Evolutionary conservation across 1,139 yeast genomes (phyloP).

Genomic region (Taiozyma sp.): DNA sequence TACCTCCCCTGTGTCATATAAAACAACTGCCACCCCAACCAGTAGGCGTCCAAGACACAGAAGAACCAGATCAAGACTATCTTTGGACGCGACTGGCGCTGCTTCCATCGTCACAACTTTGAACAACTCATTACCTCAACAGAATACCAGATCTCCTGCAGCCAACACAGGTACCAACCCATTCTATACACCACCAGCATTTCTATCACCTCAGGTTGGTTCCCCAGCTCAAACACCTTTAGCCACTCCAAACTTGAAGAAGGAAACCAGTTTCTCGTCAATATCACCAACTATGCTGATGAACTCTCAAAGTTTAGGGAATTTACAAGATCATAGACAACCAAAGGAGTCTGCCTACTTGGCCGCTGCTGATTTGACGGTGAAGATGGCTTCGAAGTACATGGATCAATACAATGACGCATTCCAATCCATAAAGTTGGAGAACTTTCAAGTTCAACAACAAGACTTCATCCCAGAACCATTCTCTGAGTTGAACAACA

Average conservation of each 20-base stretch:
- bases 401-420: constrained; percentile 3
- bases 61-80: constrained; percentile 37
- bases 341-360: constrained; percentile 14
- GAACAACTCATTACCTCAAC: constrained; percentile 7
- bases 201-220: constrained; percentile 32
- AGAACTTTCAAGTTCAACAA: neutral
- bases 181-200: constrained; percentile 40
- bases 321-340: neutral
- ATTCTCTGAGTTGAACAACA: constrained; percentile 1
- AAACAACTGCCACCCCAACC: constrained; percentile 13
- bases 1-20: constrained; percentile 10
- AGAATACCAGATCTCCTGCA: constrained; percentile 16
- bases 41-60: constrained; percentile 31
- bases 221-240: constrained; percentile 22
- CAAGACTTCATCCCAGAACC: constrained; percentile 5
- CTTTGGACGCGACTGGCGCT: constrained; percentile 31
- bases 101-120: constrained; percentile 20
- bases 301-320: constrained; percentile 4
- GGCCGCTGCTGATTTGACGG: constrained; percentile 29
- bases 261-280: constrained; percentile 9
- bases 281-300: constrained; percentile 22
- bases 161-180: constrained; percentile 32
- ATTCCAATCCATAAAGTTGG: neutral
- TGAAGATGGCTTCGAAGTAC: constrained; percentile 27
- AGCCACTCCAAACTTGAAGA: constrained; percentile 18